Percentiles rank a stretch among this genome's conserved stretches.
Conservation (phyloP, 2,329 filamentous ascomycete species). For the Sporothrix schenckii region DNA sequence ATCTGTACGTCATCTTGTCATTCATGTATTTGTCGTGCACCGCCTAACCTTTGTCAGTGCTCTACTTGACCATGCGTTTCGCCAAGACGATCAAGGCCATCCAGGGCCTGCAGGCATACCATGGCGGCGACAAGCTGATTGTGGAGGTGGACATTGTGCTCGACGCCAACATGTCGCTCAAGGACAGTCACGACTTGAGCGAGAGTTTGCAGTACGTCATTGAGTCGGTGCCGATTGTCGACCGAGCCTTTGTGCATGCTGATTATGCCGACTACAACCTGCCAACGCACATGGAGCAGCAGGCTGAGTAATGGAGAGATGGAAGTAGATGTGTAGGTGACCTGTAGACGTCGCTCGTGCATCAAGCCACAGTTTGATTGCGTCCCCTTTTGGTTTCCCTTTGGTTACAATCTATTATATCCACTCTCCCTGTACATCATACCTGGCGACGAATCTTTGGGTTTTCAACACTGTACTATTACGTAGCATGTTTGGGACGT, state of each 20-base stretch:
- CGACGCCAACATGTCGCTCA: slow-evolving; percentile 71
- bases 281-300: slow-evolving; percentile 60
- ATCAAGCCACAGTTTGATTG: neutral
- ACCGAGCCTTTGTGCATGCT: slow-evolving; percentile 70
- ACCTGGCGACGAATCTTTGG: neutral
- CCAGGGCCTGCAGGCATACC: slow-evolving; percentile 82
- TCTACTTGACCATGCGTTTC: slow-evolving; percentile 93
- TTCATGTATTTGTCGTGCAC: neutral
- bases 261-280: slow-evolving; percentile 66
- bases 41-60: slow-evolving; percentile 48
- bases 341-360: neutral
- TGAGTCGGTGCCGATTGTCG: slow-evolving; percentile 79
- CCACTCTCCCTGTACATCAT: neutral
- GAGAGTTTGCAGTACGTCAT: slow-evolving; percentile 82
- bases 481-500: neutral
- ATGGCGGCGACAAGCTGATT: slow-evolving; percentile 81
- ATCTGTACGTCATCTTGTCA: slow-evolving; percentile 50
- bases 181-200: slow-evolving; percentile 78
- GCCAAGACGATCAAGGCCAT: slow-evolving; percentile 85
- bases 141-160: slow-evolving; percentile 82
- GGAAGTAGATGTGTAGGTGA: no score
- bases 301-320: slow-evolving; percentile 36
- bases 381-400: neutral
- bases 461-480: neutral
- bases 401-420: neutral